These are phyloP conservation scores for Trichoderma aggressivum DNA, from an alignment of 2,329 filamentous ascomycete genomes.

Conservation along the genomic window DNA sequence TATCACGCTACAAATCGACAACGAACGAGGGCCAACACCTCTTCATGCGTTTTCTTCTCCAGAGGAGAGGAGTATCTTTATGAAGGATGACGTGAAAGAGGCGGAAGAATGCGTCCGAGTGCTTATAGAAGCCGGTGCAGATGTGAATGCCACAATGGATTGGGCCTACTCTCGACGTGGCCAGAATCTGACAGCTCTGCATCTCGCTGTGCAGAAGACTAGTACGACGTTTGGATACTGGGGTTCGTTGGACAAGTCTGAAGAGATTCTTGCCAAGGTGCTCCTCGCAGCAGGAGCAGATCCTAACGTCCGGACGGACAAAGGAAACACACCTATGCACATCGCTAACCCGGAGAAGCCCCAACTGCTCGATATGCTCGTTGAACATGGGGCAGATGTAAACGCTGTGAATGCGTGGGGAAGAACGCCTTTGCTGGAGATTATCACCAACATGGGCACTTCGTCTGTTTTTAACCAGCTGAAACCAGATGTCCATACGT, in stretches of 20 bases:
- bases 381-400: neutral
- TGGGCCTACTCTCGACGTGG: accelerated
- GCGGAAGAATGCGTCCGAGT: neutral
- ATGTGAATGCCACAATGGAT: neutral
- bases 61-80: neutral
- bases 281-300: neutral
- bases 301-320: neutral
- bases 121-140: neutral
- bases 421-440: neutral
- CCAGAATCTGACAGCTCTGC: neutral
- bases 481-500: neutral
- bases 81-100: neutral
- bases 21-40: neutral
- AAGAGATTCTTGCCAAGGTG: neutral
- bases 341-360: neutral
- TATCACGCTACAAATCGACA: neutral
- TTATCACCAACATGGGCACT: neutral
- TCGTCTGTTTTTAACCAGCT: neutral
- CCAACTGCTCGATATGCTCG: neutral
- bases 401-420: neutral
- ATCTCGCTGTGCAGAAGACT: neutral
- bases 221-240: neutral
- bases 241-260: neutral
- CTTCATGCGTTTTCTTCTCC: neutral
- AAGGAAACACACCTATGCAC: neutral